Evolutionary conservation across 108 stramenopile species (phyloP).

Genomic region (Pseudonitzschia pungens): DNA sequence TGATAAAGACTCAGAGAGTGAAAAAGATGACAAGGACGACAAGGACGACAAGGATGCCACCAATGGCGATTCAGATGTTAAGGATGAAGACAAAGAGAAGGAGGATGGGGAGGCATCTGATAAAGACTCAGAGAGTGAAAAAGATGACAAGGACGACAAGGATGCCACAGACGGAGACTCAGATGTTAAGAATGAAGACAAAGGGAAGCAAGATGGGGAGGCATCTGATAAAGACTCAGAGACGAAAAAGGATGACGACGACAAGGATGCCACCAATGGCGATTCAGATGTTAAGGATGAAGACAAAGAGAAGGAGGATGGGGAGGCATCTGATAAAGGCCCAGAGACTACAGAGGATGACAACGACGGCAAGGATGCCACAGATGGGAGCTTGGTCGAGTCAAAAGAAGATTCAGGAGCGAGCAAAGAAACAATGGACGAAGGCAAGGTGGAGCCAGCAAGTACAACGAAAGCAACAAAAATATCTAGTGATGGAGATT

Average conservation of each 20-base stretch:
- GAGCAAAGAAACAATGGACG: too few relatives aligned
- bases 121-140: neutral
- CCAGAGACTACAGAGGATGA: neutral
- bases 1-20: neutral
- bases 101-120: neutral
- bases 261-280: neutral
- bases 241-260: neutral
- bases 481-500: too few relatives aligned
- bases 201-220: neutral
- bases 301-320: neutral
- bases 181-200: neutral
- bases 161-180: neutral
- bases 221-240: neutral
- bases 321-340: neutral
- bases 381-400: neutral
- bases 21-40: neutral
- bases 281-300: neutral
- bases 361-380: neutral
- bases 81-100: neutral
- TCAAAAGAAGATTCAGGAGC: too few relatives aligned
- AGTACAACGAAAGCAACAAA: too few relatives aligned
- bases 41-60: neutral
- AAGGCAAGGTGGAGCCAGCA: too few relatives aligned
- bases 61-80: neutral
- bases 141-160: neutral